Conservation (phyloP, 2,329 filamentous ascomycete species). For the Hypocrella siamensis region DNA sequence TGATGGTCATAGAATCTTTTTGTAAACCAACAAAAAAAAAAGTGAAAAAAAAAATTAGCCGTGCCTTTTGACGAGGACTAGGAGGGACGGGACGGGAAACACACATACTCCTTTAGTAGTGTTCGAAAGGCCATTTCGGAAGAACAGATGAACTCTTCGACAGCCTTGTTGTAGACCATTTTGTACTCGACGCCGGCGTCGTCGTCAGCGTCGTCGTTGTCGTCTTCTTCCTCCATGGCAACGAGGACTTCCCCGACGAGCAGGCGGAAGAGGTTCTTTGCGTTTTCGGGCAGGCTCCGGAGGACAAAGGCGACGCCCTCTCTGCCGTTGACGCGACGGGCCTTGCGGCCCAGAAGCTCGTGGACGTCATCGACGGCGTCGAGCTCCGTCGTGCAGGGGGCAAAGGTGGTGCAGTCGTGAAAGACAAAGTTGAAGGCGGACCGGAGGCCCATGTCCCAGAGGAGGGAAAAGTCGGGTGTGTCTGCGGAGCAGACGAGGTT, state of each 20-base stretch:
- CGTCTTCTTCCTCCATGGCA: slow-evolving; percentile 46
- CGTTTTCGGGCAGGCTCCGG: slow-evolving; percentile 81
- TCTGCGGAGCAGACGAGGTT: slow-evolving; percentile 69
- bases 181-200: slow-evolving; percentile 73
- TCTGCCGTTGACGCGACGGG: slow-evolving; percentile 67
- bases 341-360: slow-evolving; percentile 66
- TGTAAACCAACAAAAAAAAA: background rate
- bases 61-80: background rate
- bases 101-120: slow-evolving; percentile 68
- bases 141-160: slow-evolving; percentile 92
- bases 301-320: slow-evolving; percentile 88
- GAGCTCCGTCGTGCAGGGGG: slow-evolving; percentile 53
- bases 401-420: slow-evolving; percentile 88
- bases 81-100: background rate
- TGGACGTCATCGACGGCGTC: slow-evolving; percentile 86
- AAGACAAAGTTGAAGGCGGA: slow-evolving; percentile 76
- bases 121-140: slow-evolving; percentile 94
- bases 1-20: slow-evolving; percentile 84
- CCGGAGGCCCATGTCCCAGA: slow-evolving; percentile 81
- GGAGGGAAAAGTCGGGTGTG: slow-evolving; percentile 69
- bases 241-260: slow-evolving; percentile 73
- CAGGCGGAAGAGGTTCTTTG: slow-evolving; percentile 70
- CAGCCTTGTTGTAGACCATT: slow-evolving; percentile 84
- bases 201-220: slow-evolving; percentile 19
- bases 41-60: background rate